Percentiles rank a stretch among this genome's conserved stretches.
Conservation (phyloP, 1,284 basidiomycete species). For the Thelephora terrestris region DNA sequence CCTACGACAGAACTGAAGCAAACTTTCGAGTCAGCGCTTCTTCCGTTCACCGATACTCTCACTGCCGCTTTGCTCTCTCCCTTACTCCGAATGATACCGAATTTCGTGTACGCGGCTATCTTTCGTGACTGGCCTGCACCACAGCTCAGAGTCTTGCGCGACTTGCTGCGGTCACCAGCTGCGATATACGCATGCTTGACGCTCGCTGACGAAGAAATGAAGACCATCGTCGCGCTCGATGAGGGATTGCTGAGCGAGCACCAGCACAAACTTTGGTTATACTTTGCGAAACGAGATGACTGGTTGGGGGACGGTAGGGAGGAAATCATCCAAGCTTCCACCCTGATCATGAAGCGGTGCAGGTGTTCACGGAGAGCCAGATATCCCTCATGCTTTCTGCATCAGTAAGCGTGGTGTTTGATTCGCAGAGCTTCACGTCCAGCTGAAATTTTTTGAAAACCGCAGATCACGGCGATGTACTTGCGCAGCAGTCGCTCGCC, state of each 20-base stretch:
- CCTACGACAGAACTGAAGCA: neutral
- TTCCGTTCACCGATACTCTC: constrained; percentile 34
- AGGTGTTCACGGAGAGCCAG: constrained; percentile 29
- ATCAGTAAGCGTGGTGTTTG: constrained; percentile 34
- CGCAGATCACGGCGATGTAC: neutral
- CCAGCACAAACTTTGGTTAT: constrained; percentile 35
- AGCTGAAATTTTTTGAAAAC: neutral
- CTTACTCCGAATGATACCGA: constrained; percentile 22
- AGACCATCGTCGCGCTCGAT: constrained; percentile 39
- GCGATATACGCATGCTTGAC: constrained; percentile 37
- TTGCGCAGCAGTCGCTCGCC: neutral
- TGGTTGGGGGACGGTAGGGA: constrained; percentile 48
- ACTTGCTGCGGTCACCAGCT: constrained; percentile 35
- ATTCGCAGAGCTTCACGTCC: neutral
- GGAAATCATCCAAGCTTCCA: constrained; percentile 28
- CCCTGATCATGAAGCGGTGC: constrained; percentile 22
- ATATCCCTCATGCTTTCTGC: constrained; percentile 55
- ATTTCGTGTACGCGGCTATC: constrained; percentile 18
- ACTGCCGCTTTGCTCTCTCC: constrained; percentile 29
- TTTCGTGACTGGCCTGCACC: constrained; percentile 33
- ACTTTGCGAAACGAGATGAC: constrained; percentile 43
- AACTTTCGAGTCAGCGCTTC: constrained; percentile 28
- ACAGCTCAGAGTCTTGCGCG: constrained; percentile 36
- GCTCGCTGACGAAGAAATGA: constrained; percentile 59
- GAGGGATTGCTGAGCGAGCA: constrained; percentile 27